Evolutionary conservation across 2,329 filamentous ascomycete species (phyloP), one percentile per base, ranked within the genome.

Genomic region (Sclerotinia subarctica): DNA sequence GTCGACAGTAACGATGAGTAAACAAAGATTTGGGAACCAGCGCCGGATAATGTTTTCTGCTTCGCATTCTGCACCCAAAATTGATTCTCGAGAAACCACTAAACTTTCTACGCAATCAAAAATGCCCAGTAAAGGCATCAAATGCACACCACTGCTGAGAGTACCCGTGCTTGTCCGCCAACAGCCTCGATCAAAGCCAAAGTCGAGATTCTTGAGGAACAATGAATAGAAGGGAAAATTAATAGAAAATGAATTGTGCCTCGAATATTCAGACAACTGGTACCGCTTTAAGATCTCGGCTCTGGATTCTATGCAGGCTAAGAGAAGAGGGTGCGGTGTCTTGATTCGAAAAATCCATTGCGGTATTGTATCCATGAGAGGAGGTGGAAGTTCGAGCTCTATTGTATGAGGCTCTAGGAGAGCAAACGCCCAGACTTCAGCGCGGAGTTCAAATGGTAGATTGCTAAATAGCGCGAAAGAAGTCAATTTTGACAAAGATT

Each of bases 91-190:
- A 51, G 58, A 51, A 49, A 62, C 51, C 42, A 51, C 44, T 13
- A 62, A 62, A 51, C 46, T 62, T 62, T 51, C 46, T 26, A 62
- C 59, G n/a, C 46, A 13, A 29, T 51, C 59, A 26, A 62, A 62
- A 17, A 38, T 62, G 4, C 29, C 24, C 59, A 35, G 29, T 24
- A 62, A n/a, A 49, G n/a, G 29, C n/a, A 51, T 26, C 5, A 4
- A n/a, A 19, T 49, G n/a, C 21, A 35, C 21, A 21, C 17, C 57
- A 29, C 19, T 59, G 38, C 42, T 46, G 17, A 59, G 17, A 26
- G n/a, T 51, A 26, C 38, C 24, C 29, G n/a, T 8, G 10, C 15
- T 24, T 19, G 29, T 46, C 7, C 10, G 29, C 46, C 59, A 62
- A 38, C 21, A 62, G n/a, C 29, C 32, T 62, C 35, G 59, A 49